Evolutionary conservation across 257 asterid species (phyloP), one percentile per base, ranked within the genome.

Genomic region (Craterostigma plantagineum): DNA sequence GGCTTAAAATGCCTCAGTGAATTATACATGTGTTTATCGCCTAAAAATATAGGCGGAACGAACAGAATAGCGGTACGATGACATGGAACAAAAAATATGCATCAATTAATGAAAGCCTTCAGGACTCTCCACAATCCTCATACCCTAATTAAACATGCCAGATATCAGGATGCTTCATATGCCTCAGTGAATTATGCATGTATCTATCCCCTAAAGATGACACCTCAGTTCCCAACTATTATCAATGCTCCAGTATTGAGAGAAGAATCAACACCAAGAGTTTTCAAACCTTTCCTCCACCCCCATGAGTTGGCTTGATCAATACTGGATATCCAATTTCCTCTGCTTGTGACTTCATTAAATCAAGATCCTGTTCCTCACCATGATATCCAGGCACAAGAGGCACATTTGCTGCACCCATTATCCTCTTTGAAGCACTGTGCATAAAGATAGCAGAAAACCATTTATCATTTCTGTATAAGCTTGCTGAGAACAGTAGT

Each of bases 321-420:
- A 87, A 54, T 64, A 87, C 38, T 61, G 98, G 95, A 83, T 90
- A 83, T 51, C 98, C 98, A 55, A 90, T 71, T 65, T 77, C 72
- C 42, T 79, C 94, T 10, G 98, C 98, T 77, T 90, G 86, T 53
- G 63, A 63, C 72, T 75, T 79, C 98, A 90, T 90, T 35, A 72
- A 62, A 48, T 77, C 92, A 65, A 90, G 58, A 71, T 90, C 91
- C 60, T 83, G 98, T 48, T 75, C 84, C 18, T 48, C 59, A 54
- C 98, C 98, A 65, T 90, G 94, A 73, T 83, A 90, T 53, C 95
- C 95, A 58, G 99, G 99, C 59, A 87, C 98, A 55, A 87, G 95
- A n/a, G 98, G 98, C 49, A 87, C 98, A 52, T 95, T 92, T 16
- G 98, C 98, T 45, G 95, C 95, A 45, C 93, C 95, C 98, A 87